Base-by-base conservation (phyloP, 2,329 filamentous ascomycete species). In the Pseudogymnoascus sp. region DNA sequence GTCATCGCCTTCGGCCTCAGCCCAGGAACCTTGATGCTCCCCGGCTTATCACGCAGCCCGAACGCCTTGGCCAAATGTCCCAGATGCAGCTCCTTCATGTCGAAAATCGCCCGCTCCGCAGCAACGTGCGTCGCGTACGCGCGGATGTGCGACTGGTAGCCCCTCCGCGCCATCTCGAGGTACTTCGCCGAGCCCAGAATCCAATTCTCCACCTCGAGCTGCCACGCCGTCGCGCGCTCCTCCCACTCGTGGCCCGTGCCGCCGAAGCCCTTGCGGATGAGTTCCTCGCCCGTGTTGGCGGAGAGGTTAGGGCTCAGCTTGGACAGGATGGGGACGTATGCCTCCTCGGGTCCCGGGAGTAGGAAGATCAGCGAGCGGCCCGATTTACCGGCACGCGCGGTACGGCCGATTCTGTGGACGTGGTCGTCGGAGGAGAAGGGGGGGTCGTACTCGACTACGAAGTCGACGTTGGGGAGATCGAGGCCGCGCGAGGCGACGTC, bases 31-130 rank as follows among this genome's bases (percentile, higher is more conserved):
- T 87, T 87, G 63, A 99, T 96, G 60, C 90, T 89, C 4, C 89
- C 89, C 0, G 95, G 95, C 33, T 91, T 87, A 74, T 99, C 95
- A 67, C 96, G 83, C 68, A 99, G 78, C 1, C 87, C 95, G 73
- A 96, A 99, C 26, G 89, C 91, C 80, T 99, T 99, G 7, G 93
- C 93, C 68, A 95, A 79, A 79, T 99, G 95, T 2, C 95, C 95
- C 7, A 97, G 78, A 74, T 99, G 95, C 57, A 99, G 78, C 71
- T 90, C 85, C 65, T 91, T 92, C 76, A 97, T 96, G 74, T 97
- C 90, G 74, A 99, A 99, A 73, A 89, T 93, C 62, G 80, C 80
- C 62, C 95, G 83, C 78, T 99, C 95, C 47, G 88, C 87, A 31
- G 90, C 87, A 28, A 93, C 85, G 75, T 99, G 95, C 0, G 95